Base-by-base conservation (phyloP, 1,284 basidiomycete species). In the Trichosporon ovoides region DNA sequence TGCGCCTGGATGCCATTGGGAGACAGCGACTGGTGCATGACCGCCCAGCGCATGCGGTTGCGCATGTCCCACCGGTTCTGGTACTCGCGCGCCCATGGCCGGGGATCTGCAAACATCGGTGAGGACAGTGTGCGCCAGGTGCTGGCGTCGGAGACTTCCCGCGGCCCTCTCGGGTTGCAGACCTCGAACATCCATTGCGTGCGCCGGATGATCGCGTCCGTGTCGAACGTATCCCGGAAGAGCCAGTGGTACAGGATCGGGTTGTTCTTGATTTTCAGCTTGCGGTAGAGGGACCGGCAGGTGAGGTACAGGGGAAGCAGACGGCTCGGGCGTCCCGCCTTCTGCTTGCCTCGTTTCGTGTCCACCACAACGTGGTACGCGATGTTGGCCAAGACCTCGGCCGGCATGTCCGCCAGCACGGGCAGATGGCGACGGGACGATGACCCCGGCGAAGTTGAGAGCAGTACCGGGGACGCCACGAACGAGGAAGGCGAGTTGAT, bases 211-310 rank as follows among this genome's bases (percentile, higher is more conserved):
- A 76, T 48, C 7, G 76, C 75, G 12, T 63, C 63, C 12, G 62
- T 58, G 59, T 80, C 78, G 58, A 78, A 79, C 7, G 77, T 76
- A 24, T 65, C 67, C 24, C 70, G 60, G 66, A 77, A 78, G 16
- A 80, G 64, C 28, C 66, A 57, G 53, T 75, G 69, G 53, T 78
- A 80, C 14, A 80, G 70, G n/a, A 71, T 64, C 0, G 76, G 74
- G 58, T 80, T 79, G 55, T 64, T 64, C 38, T 68, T 63, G 49
- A 78, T 73, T 2, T 68, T 68, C 24, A 80, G 64, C 3, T 68
- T 61, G 16, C 61, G 52, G 66, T 79, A 62, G 43, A 77, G 66
- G 6, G 63, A 38, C 13, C 63, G 64, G 36, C 59, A 71, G n/a
- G 70, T 66, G 38, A 66, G 56, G 38, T 73, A 59, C 22, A 78